phyloP scores from a whole-genome alignment of 768 basidiomycete species.

The Cyathus striatus region DNA sequence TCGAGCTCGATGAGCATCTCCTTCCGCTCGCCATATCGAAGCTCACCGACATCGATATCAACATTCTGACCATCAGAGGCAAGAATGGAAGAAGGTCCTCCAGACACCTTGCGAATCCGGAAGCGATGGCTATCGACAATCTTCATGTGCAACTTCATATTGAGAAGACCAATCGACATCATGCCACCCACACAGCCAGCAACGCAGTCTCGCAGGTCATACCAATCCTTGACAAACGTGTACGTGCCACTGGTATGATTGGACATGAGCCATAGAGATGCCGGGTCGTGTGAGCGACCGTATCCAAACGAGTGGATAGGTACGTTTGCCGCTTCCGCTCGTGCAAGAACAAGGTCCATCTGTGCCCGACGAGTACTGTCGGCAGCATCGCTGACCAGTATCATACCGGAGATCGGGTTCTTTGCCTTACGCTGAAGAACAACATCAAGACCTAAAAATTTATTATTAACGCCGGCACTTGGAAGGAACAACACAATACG shows the following conservation, averaged over 20 bases:
- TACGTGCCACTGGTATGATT: constrained; percentile 97
- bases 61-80: constrained; percentile 91
- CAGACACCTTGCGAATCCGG: constrained; percentile 91
- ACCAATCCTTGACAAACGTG: constrained; percentile 98
- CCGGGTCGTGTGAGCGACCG: constrained; percentile 94
- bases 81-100: constrained; percentile 82
- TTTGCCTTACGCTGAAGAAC: constrained; percentile 91
- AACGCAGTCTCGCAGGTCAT: constrained; percentile 87
- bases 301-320: constrained; percentile 98
- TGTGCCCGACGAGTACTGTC: constrained; percentile 92
- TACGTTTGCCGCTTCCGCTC: constrained; percentile 93
- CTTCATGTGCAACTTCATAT: constrained; percentile 94
- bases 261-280: constrained; percentile 97
- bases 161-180: constrained; percentile 89
- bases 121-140: constrained; percentile 89
- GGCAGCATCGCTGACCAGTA: constrained; percentile 88
- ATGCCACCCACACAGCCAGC: constrained; percentile 95
- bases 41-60: constrained; percentile 90
- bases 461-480: constrained; percentile 1
- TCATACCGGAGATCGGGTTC: constrained; percentile 87
- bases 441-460: constrained; percentile 72
- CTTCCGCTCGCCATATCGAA: constrained; percentile 93
- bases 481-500: constrained; percentile 9
- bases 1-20: constrained; percentile 98
- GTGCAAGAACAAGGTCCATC: constrained; percentile 97